Evolutionary conservation across 306 rosid species (phyloP), one percentile per base, ranked within the genome.

Genomic region (Rosa lucieae): DNA sequence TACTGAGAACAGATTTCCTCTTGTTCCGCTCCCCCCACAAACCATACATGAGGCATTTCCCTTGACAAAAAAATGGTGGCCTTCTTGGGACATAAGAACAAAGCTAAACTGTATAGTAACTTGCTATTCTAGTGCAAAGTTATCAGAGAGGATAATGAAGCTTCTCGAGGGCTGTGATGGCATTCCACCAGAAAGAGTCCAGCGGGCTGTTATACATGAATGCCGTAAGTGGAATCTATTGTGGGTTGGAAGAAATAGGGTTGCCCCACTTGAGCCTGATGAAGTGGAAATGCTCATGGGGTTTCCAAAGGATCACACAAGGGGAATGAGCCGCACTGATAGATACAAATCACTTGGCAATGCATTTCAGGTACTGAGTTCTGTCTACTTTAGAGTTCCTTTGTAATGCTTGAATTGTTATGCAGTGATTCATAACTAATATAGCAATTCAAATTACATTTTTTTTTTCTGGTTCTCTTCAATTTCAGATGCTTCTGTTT

Each of bases 221-320:
- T 95, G 99, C 68, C 86, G 98, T 70, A 95, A 90, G 76, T 95
- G 99, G 99, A 95, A 95, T 80, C 82, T 95, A 68, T 97, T 95
- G 43, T 95, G 99, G 99, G 99, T 95, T 26, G 99, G 98, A 67
- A 90, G 86, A 84, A 95, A 93, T 68, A 93, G 91, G 84, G 90
- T 90, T 73, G 99, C 99, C 73, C 99, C 99, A 3, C 89, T 95
- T 13, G 99, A 95, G 83, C 90, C 94, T 2, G 98, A 90, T 66
- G 99, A 95, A 82, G 96, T 93, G 1, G 99, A 95, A 74, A 89
- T 86, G 79, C 88, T 95, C 78, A 72, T 95, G 77, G 99, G 99
- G 39, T 95, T 91, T 81, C 98, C 98, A 26, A 91, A 80, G 88
- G 88, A 95, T 85, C 98, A 95, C 83, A 95, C 99, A n/a, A 89